Conservation (phyloP, 2,329 filamentous ascomycete species). For the Reticulascus tulasneorum region DNA sequence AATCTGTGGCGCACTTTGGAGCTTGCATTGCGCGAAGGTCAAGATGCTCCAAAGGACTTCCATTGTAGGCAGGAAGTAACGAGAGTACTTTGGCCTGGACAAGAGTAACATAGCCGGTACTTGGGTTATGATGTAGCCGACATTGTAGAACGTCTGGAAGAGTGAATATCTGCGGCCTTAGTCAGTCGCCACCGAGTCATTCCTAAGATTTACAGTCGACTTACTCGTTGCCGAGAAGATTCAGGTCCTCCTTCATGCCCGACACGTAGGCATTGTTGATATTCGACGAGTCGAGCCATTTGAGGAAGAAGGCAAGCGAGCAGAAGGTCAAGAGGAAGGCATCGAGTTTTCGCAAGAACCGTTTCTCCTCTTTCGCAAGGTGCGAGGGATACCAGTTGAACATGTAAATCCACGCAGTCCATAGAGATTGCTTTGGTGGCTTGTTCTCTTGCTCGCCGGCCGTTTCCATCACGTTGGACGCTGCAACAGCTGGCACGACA, state of each 20-base stretch:
- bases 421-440: constrained; percentile 10
- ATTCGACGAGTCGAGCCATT: constrained; percentile 30
- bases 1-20: constrained; percentile 20
- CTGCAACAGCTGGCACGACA: constrained; percentile 21
- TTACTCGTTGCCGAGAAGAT: constrained; percentile 27
- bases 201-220: constrained; percentile 8
- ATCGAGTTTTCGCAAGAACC: constrained; percentile 18
- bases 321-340: constrained; percentile 18
- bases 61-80: constrained; percentile 17
- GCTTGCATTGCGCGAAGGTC: constrained; percentile 18
- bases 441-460: constrained; percentile 24
- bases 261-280: constrained; percentile 34
- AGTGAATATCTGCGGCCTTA: constrained; percentile 7
- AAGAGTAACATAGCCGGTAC: constrained; percentile 13
- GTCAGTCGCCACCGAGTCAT: background rate
- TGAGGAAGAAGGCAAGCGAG: constrained; percentile 13
- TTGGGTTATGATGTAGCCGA: constrained; percentile 14
- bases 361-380: constrained; percentile 14
- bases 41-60: constrained; percentile 18
- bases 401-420: constrained; percentile 18
- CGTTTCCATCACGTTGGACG: constrained; percentile 48
- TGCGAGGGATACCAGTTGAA: constrained; percentile 22
- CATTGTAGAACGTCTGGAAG: constrained; percentile 13
- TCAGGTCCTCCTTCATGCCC: constrained; percentile 32
- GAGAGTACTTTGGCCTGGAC: constrained; percentile 14